Evolutionary conservation across 257 asterid genomes (phyloP), one percentile per base, ranked within the genome.

Genomic region (Penstemon eatonii): DNA sequence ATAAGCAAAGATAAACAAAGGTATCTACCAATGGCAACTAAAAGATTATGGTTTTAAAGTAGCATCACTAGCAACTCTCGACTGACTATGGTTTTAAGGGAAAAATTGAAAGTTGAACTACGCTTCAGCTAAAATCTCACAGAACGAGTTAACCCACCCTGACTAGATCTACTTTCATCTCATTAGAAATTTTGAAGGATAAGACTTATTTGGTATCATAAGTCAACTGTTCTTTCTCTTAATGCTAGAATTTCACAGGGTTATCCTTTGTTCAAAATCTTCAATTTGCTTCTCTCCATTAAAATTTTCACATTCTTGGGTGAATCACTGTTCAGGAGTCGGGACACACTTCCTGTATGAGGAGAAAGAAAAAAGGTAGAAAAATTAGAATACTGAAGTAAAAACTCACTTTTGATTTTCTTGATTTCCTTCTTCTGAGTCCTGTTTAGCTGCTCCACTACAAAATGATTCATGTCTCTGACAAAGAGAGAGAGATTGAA

Each of bases 391-490:
- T 46, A 53, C 7, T 57, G 58, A 18, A 37, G 47, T 56, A 12
- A 67, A 41, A 50, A 53, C 85, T 70, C 75, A 84, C 85, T 45
- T 81, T 63, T 77, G 73, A 64, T 56, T 75, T 66, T 76, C 78
- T 51, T 72, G 78, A 74, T 77, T 75, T 55, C 68, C 70, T 15
- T 66, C 78, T 60, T 56, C 80, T 4, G 78, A 68, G 67, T 78
- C 70, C 57, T 42, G 45, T 63, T 71, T 62, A 71, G 69, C 56
- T 15, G 84, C 70, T 65, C 73, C 76, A 80, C 81, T 76, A 79
- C 81, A 70, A 81, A 65, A 81, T 41, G 61, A 57, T 72, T 84
- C 79, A 55, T 58, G 74, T 77, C 77, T 81, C 84, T 81, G 5
- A 19, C 47, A 50, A 7, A 60, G 11, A 51, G 65, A 51, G 65